A percentile compares a stretch with the other conserved stretches of the same genome.
Conservation (phyloP, 306 rosid genomes). For the Carpinus fangiana region DNA sequence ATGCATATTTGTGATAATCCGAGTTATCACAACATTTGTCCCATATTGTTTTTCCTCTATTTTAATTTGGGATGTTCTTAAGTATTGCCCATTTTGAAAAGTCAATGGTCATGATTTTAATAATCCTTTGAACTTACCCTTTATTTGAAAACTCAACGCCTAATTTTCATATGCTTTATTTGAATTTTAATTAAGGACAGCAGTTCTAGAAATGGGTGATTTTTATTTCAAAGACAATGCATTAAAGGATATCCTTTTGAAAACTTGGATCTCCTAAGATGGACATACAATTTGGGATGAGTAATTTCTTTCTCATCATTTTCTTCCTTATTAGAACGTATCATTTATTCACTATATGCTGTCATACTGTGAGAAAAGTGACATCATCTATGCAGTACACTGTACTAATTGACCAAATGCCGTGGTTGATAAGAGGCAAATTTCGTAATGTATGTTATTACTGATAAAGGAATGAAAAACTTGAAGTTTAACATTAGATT, state of each 20-base stretch:
- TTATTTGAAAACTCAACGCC: not conserved
- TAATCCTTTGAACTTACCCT: not conserved
- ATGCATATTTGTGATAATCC: no score
- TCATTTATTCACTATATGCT: not conserved
- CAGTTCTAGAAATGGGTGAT: not conserved
- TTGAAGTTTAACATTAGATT: conserved; percentile 14
- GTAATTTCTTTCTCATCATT: not conserved
- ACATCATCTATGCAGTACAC: no score
- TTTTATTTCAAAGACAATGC: not conserved
- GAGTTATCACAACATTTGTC: no score
- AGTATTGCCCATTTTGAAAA: not conserved
- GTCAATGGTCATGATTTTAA: not conserved
- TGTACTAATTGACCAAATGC: no score
- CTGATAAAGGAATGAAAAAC: conserved; percentile 12
- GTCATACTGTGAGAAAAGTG: not conserved
- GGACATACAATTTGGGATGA: not conserved
- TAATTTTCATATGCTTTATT: not conserved
- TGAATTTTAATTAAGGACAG: not conserved
- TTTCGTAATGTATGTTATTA: not conserved
- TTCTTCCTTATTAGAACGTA: not conserved
- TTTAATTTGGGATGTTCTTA: not conserved
- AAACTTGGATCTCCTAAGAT: not conserved
- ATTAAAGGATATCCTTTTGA: not conserved
- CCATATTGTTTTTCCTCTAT: not conserved
- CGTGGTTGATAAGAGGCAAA: not conserved